Base-by-base conservation (phyloP, 2,329 filamentous ascomycete genomes). In the Neurospora crassa region DNA sequence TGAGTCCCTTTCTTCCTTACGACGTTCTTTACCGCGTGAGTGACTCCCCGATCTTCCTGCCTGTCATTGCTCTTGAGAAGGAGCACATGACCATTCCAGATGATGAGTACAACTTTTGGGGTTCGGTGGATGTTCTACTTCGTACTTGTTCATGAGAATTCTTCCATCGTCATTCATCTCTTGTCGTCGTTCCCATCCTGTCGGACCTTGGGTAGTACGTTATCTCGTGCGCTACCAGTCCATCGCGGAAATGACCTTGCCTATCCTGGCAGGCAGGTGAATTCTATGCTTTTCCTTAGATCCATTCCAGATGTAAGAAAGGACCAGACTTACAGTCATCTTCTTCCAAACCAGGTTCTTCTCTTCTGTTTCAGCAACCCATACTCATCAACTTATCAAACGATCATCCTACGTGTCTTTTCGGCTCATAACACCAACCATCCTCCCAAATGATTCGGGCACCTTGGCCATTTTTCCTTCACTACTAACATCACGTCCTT, bases 311-410 rank as follows among this genome's bases (percentile, higher is more conserved):
- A n/a, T 5, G 18, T 45, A 6, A 45, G 11, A 1, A 20, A 45
- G 8, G 18, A 8, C 43, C 18, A 45, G 8, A 20, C 43, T 45
- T 45, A 8, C 18, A 3, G 18, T 20, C 8, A 45, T 20, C 18
- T 20, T 45, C 3, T 45, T 47, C 43, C n/a, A 20, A 42, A 7
- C 37, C 73, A 74, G 78, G 76, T 73, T 81, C 76, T 76, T 80
- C 80, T 24, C 20, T 24, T n/a, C n/a, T 45, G 10, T n/a, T 20
- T n/a, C 20, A 20, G n/a, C 43, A 45, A 20, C 8, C 18, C n/a
- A 12, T 45, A 20, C 43, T 24, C n/a, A 2, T 47, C n/a, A 20
- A 47, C 43, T 20, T 20, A 47, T 47, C 43, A 47, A 24, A 12
- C 43, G 43, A 47, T 47, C 43, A 24, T 14, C 7, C 16, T 43